phyloP scores from a whole-genome alignment of 257 asterid species.

The Plantago elongata region DNA sequence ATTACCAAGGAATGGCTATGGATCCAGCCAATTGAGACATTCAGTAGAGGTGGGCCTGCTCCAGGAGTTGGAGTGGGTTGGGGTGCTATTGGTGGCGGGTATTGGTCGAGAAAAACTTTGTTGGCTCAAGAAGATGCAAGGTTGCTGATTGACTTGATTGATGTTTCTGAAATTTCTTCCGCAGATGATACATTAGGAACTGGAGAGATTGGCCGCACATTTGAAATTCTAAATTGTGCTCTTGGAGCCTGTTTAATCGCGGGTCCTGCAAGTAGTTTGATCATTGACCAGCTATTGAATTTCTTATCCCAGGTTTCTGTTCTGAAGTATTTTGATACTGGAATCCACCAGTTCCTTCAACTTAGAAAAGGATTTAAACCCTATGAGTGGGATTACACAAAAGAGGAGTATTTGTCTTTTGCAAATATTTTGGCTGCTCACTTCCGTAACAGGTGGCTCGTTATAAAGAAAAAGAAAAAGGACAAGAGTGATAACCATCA shows the following conservation, averaged over 20 bases:
- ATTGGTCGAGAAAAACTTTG: conserved; percentile 63
- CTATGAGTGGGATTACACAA: conserved; percentile 57
- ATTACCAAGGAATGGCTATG: conserved; percentile 35
- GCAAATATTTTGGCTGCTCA: conserved; percentile 65
- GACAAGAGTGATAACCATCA: conserved; percentile 23
- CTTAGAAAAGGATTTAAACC: conserved; percentile 31
- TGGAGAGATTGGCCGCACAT: conserved; percentile 25
- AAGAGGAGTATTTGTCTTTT: conserved; percentile 48
- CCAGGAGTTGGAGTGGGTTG: conserved; percentile 99
- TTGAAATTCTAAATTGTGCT: conserved; percentile 49
- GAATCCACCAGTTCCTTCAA: conserved; percentile 44
- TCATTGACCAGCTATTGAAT: conserved; percentile 51
- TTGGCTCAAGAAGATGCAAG: conserved; percentile 68
- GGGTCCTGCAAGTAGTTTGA: conserved; percentile 50
- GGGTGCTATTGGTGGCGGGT: conserved; percentile 94
- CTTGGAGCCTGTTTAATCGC: conserved; percentile 50
- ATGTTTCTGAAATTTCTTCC: conserved; percentile 25
- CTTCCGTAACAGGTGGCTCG: conserved; percentile 73
- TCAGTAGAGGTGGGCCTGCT: conserved; percentile 94
- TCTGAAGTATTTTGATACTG: conserved; percentile 48
- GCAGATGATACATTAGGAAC: conserved; percentile 27
- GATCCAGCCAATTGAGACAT: conserved; percentile 47
- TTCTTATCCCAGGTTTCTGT: conserved; percentile 57
- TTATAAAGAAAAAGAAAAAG: conserved; percentile 45
- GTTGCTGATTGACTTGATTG: conserved; percentile 54